Percentiles rank a stretch among this genome's conserved stretches.
Conservation (phyloP, 306 rosid genomes). For the Quercus berberidifolia region DNA sequence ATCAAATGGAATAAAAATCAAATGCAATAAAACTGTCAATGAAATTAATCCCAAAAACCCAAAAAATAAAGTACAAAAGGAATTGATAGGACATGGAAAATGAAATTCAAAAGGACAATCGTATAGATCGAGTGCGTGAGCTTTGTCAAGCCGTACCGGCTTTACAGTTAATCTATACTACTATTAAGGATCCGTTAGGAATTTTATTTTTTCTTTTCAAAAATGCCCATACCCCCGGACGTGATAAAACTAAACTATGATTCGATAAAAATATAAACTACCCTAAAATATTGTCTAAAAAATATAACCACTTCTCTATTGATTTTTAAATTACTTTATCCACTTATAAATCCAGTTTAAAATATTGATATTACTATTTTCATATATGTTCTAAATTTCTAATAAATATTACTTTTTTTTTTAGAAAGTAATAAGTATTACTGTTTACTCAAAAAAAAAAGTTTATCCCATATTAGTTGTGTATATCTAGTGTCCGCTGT, state of each 20-base stretch:
- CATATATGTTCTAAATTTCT: accelerated
- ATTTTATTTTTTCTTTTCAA: too few relatives aligned
- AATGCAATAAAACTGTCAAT: slow-evolving; percentile 12
- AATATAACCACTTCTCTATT: accelerated
- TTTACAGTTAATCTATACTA: neutral
- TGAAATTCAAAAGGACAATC: slow-evolving; percentile 17
- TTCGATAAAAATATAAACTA: too few relatives aligned
- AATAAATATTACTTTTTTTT: too few relatives aligned
- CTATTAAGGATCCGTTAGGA: too few relatives aligned
- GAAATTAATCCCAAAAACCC: slow-evolving; percentile 19
- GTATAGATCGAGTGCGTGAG: slow-evolving; percentile 56
- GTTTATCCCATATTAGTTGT: too few relatives aligned
- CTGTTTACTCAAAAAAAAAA: too few relatives aligned
- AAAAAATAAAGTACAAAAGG: slow-evolving; percentile 9
- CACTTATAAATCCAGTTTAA: accelerated
- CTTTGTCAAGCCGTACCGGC: slow-evolving; percentile 42
- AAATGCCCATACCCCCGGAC: too few relatives aligned
- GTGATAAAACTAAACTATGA: too few relatives aligned
- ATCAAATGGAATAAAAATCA: slow-evolving; percentile 23
- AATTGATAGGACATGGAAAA: neutral
- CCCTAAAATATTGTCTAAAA: too few relatives aligned
- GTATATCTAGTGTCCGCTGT: too few relatives aligned
- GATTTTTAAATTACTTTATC: too few relatives aligned
- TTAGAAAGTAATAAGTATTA: too few relatives aligned
- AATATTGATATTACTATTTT: accelerated